A percentile compares a stretch with the other conserved stretches of the same genome.
These are phyloP conservation scores for Linderniella brevidens DNA, from an alignment of 257 asterid genomes.

Conservation along the genomic window DNA sequence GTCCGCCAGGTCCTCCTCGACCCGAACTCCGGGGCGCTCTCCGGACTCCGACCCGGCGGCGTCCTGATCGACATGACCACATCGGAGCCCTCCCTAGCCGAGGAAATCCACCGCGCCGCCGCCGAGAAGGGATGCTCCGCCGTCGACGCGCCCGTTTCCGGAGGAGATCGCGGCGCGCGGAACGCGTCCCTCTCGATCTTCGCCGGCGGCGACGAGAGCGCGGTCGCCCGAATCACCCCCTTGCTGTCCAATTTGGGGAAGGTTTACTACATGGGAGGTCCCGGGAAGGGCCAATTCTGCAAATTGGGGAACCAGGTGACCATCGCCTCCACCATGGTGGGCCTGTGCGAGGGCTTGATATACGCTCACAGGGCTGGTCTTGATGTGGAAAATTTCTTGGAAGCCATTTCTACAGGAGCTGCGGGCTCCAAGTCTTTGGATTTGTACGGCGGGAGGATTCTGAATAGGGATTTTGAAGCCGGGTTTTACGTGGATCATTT, in stretches of 20 bases:
- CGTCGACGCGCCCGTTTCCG: constrained; percentile 81
- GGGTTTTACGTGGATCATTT: constrained; percentile 91
- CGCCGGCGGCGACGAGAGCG: constrained; percentile 62
- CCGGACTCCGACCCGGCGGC: constrained; percentile 58
- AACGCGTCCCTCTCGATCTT: constrained; percentile 69
- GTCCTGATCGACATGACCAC: constrained; percentile 78
- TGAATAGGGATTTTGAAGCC: constrained; percentile 65
- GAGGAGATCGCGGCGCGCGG: constrained; percentile 84
- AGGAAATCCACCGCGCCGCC: constrained; percentile 59
- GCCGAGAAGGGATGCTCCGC: constrained; percentile 37
- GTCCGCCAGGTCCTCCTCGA: constrained; percentile 78
- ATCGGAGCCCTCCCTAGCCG: constrained; percentile 80
- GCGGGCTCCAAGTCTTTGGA: constrained; percentile 88
- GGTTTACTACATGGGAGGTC: constrained; percentile 75
- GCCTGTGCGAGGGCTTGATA: constrained; percentile 68
- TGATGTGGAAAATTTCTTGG: constrained; percentile 29
- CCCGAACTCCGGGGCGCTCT: constrained; percentile 50
- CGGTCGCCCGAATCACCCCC: constrained; percentile 33
- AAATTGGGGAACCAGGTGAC: constrained; percentile 74
- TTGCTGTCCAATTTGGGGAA: constrained; percentile 42
- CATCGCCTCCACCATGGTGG: constrained; percentile 69
- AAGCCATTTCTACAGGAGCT: constrained; percentile 73
- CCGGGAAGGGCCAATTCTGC: constrained; percentile 87
- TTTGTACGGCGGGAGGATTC: constrained; percentile 57
- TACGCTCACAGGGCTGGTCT: constrained; percentile 74